phyloP scores from a whole-genome alignment of 805 yeast genomes.

The Hermanozyma aechmeae region DNA sequence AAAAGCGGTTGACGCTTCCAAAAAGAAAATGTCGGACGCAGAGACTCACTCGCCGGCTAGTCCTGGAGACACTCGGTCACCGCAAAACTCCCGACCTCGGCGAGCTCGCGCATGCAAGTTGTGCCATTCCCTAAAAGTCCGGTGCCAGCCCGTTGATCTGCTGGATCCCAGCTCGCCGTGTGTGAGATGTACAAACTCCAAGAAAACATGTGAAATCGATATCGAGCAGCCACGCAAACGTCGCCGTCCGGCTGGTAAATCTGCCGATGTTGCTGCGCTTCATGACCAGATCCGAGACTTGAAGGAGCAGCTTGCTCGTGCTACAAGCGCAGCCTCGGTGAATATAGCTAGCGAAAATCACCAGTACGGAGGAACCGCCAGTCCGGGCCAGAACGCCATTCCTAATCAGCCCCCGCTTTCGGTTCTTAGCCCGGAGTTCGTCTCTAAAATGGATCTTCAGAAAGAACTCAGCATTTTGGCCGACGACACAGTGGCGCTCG shows the following conservation, averaged over 20 bases:
- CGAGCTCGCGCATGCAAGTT: constrained; percentile 63
- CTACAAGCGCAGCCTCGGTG: constrained; percentile 10
- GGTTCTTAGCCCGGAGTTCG: constrained; percentile 13
- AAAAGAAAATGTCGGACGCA: no score
- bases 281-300: constrained; percentile 7
- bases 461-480: constrained; percentile 30
- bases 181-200: constrained; percentile 58
- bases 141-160: constrained; percentile 66
- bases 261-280: constrained; percentile 3
- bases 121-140: constrained; percentile 80
- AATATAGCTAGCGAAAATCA: neutral
- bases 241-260: no score
- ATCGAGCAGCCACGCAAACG: constrained; percentile 47
- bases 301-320: constrained; percentile 1
- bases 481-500: constrained; percentile 10
- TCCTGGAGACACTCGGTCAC: no score
- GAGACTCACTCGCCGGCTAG: no score
- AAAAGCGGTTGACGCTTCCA: no score
- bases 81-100: no score
- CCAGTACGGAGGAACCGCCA: neutral
- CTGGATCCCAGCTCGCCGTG: constrained; percentile 58
- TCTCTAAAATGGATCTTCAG: constrained; percentile 28
- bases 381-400: neutral
- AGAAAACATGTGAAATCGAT: constrained; percentile 60
- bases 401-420: constrained; percentile 2